Evolutionary conservation across 2,329 filamentous ascomycete species (phyloP).

Genomic region (Fusarium sp.): DNA sequence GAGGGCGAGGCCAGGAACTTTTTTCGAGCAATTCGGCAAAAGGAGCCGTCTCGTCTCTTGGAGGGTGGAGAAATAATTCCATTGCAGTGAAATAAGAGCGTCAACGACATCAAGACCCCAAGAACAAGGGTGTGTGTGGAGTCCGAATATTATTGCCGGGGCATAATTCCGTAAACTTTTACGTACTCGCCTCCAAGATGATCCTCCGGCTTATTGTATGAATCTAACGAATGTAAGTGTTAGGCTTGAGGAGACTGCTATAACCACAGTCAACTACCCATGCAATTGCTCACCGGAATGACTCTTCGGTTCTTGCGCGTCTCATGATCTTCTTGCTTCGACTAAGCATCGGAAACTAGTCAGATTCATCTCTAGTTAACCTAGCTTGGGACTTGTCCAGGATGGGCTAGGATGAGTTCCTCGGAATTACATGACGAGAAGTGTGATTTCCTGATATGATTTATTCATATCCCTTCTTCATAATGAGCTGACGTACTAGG

Average conservation of each 20-base stretch:
- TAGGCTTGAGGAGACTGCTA: slow-evolving; percentile 1
- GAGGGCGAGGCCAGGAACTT: slow-evolving; percentile 16
- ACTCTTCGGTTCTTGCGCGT: not conserved
- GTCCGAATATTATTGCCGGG: slow-evolving; percentile 38
- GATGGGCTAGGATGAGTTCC: not conserved
- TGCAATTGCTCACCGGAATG: not conserved
- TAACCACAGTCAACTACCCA: not conserved
- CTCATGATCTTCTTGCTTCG: not conserved
- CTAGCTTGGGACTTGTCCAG: not conserved
- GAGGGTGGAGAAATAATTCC: slow-evolving; percentile 37
- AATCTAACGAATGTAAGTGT: not conserved
- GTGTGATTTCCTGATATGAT: not conserved
- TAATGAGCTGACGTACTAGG: not conserved
- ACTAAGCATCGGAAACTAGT: not conserved
- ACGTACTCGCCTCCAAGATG: slow-evolving; percentile 8
- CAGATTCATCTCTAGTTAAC: not conserved
- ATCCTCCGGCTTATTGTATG: not conserved
- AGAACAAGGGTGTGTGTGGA: slow-evolving; percentile 32
- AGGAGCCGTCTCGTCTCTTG: slow-evolving; percentile 18
- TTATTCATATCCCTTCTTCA: not conserved
- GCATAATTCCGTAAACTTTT: slow-evolving; percentile 38
- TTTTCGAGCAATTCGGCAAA: slow-evolving; percentile 27
- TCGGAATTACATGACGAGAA: not conserved
- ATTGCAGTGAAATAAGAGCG: slow-evolving; percentile 18
- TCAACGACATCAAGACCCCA: slow-evolving; percentile 27